A percentile compares a stretch with the other conserved stretches of the same genome.
Evolutionary conservation across 371 early-diverging fungal species (phyloP).

Genomic region (Entomophthora muscae): DNA sequence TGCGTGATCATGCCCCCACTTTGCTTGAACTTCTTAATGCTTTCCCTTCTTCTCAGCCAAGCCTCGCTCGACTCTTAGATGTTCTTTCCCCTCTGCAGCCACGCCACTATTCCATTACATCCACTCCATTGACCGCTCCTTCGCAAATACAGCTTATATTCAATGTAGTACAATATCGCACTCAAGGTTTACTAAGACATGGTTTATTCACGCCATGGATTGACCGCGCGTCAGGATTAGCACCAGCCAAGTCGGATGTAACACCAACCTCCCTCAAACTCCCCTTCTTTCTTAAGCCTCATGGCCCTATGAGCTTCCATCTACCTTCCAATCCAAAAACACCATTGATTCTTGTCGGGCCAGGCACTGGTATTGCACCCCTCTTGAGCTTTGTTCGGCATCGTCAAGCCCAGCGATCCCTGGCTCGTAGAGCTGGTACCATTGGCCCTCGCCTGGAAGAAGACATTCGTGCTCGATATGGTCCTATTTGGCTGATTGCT

Average conservation of each 20-base stretch:
- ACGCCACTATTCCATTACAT: constrained; percentile 73
- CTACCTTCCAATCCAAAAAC: constrained; percentile 28
- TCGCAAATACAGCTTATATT: constrained; percentile 52
- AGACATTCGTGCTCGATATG: constrained; percentile 18
- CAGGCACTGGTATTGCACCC: constrained; percentile 85
- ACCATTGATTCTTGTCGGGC: constrained; percentile 58
- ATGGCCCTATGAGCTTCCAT: constrained; percentile 19
- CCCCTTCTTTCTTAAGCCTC: constrained; percentile 7
- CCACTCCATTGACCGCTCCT: constrained; percentile 31
- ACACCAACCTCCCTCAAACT: constrained; percentile 21
- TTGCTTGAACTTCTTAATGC: constrained; percentile 55
- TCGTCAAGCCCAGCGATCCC: constrained; percentile 22
- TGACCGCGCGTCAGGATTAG: constrained; percentile 29
- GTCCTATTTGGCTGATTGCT: constrained; percentile 43
- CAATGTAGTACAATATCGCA: constrained; percentile 60
- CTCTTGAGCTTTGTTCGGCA: constrained; percentile 68
- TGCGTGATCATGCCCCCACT: constrained; percentile 45
- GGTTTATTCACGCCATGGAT: constrained; percentile 75
- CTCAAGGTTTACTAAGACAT: constrained; percentile 23
- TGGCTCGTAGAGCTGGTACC: constrained; percentile 21
- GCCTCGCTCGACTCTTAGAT: constrained; percentile 49
- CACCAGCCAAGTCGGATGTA: constrained; percentile 13
- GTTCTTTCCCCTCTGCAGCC: constrained; percentile 58
- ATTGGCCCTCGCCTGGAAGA: constrained; percentile 18
- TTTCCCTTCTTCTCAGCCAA: constrained; percentile 49